Base-by-base conservation (phyloP, 768 basidiomycete genomes). In the Leccinum barrowsii region DNA sequence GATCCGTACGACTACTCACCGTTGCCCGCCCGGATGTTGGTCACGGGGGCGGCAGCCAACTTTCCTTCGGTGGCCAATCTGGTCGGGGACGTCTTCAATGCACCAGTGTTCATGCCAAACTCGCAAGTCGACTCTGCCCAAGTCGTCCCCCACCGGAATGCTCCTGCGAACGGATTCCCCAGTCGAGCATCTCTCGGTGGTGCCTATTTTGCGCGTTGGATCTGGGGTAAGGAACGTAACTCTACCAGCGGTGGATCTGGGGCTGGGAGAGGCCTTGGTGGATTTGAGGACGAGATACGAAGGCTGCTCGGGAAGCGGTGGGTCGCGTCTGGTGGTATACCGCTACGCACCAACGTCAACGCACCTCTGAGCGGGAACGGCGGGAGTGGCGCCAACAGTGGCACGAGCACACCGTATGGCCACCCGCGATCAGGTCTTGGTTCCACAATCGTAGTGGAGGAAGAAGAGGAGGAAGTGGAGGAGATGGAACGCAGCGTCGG, bases 181-280 rank as follows among this genome's bases (percentile, higher is more conserved):
- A 82, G 83, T 13, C 81, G 90, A 12, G 87, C 84, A 1, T 79
- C 87, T 0, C 75, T 93, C 3, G 91, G 91, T 0, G 81, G 83
- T 0, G 89, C 91, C 1, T 93, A 90, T 66, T 75, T 90, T 44
- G 92, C 90, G 28, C 80, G 92, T 7, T 94, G 92, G 91, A 86
- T 90, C 46, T 93, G 90, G 90, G 85, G 88, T 42, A 81, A 84
- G 62, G 86, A 90, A 56, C 74, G 76, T 26, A 73, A 66, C 56
- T 71, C 72, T 10, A 53, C 59, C 28, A 52, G 59, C 17, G 66
- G 68, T 24, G 67, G 65, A 7, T 67, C 75, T 3, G 75, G 78
- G 35, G 52, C 71, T 26, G 65, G 58, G 2, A 63, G 73, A 28
- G 78, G 76, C 4, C 75, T 84, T 22, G 82, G 80, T 22, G 84